These are phyloP conservation scores for Pleurotus tuber-regium DNA, from an alignment of 768 basidiomycete species.

Conservation along the genomic window DNA sequence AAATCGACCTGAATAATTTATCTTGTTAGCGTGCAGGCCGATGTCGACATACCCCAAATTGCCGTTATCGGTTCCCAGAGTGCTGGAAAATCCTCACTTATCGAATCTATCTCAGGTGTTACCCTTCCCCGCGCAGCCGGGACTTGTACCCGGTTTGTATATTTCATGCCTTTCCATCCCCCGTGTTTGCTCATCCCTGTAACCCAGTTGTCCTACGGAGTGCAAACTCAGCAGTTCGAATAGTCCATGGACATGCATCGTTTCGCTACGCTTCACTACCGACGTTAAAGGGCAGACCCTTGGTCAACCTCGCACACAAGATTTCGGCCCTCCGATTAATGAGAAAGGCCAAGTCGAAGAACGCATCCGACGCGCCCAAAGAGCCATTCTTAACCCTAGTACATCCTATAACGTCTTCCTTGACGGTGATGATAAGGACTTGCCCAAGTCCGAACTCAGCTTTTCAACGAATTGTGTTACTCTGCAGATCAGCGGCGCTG, in stretches of 20 bases:
- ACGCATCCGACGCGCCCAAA: constrained; percentile 62
- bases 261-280: constrained; percentile 44
- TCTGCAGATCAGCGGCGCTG: constrained; percentile 55
- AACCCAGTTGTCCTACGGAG: constrained; percentile 53
- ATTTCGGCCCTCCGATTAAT: constrained; percentile 48
- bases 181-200: no score
- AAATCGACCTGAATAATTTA: not conserved
- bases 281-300: constrained; percentile 36
- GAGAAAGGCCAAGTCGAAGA: constrained; percentile 59
- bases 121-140: constrained; percentile 70
- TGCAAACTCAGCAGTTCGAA: constrained; percentile 45
- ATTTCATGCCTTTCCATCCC: not conserved
- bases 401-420: constrained; percentile 33
- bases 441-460: constrained; percentile 22
- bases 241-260: constrained; percentile 46
- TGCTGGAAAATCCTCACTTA: constrained; percentile 75
- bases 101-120: constrained; percentile 74
- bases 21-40: constrained; percentile 54
- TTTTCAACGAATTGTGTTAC: constrained; percentile 61
- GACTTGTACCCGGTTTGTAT: constrained; percentile 64
- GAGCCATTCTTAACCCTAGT: constrained; percentile 62
- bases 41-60: constrained; percentile 73
- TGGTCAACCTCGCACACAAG: constrained; percentile 34
- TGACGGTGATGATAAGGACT: constrained; percentile 29
- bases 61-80: constrained; percentile 73